Conservation (phyloP, 768 basidiomycete genomes). For the Lepiota brunneoincarnata region DNA sequence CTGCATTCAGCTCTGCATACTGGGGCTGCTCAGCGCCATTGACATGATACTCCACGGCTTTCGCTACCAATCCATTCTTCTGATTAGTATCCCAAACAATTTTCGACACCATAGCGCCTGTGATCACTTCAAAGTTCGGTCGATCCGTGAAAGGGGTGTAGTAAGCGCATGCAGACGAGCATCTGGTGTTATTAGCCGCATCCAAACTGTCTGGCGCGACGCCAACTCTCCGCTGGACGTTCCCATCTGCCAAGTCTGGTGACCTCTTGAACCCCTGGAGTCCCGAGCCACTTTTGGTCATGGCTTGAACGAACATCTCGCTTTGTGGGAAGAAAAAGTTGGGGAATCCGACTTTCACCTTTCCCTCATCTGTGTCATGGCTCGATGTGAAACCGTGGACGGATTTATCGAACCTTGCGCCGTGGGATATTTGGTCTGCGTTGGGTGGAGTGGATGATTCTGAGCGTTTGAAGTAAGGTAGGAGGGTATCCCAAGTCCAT, state of each 20-base stretch:
- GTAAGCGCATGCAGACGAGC: constrained; percentile 29
- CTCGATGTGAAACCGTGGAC: constrained; percentile 21
- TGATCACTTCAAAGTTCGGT: constrained; percentile 54
- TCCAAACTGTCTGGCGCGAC: constrained; percentile 29
- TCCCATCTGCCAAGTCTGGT: constrained; percentile 24
- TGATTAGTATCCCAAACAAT: constrained; percentile 38
- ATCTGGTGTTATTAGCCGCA: constrained; percentile 28
- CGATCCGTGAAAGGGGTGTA: constrained; percentile 24
- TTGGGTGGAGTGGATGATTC: constrained; percentile 56
- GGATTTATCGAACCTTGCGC: constrained; percentile 20
- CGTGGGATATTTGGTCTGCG: constrained; percentile 22
- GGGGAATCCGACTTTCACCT: constrained; percentile 32
- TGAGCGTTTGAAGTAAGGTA: constrained; percentile 45
- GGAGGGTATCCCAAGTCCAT: constrained; percentile 40
- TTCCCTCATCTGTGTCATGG: constrained; percentile 12
- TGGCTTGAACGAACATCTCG: constrained; percentile 23
- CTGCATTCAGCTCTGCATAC: constrained; percentile 29
- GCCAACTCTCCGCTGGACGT: constrained; percentile 24
- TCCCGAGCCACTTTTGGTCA: not conserved
- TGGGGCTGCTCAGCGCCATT: constrained; percentile 13
- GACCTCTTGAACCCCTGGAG: constrained; percentile 17
- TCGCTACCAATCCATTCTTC: constrained; percentile 33
- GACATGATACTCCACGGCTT: constrained; percentile 42
- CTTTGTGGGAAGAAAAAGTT: constrained; percentile 30
- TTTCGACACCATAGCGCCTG: constrained; percentile 52